phyloP scores from a whole-genome alignment of 2,329 filamentous ascomycete genomes.

The Cladosporium halotolerans region DNA sequence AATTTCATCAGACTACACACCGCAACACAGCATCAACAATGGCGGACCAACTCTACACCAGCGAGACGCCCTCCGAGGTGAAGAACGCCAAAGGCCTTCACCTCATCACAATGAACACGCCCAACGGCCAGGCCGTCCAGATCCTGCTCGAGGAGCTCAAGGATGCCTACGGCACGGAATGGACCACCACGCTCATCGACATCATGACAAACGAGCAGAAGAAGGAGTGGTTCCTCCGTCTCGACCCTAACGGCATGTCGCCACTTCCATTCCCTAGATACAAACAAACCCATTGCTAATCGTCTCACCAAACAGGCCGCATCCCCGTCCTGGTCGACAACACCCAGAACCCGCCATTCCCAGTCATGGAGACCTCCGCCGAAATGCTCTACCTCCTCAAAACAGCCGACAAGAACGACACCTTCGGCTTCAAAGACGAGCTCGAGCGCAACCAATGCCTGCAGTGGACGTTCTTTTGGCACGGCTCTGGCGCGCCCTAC shows the following conservation, averaged over 20 bases:
- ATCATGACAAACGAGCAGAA: conserved; percentile 51
- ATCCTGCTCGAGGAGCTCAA: conserved; percentile 52
- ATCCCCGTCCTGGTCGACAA: conserved; percentile 50
- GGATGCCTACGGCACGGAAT: conserved; percentile 41
- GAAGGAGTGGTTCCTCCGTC: conserved; percentile 48
- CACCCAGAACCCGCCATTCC: conserved; percentile 42
- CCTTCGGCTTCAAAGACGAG: conserved; percentile 48
- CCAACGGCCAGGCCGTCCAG: conserved; percentile 48
- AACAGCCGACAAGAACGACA: conserved; percentile 42
- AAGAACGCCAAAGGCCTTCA: conserved; percentile 47
- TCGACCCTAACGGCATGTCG: conserved; percentile 32
- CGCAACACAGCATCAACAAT: not conserved
- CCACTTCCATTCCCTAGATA: conserved; percentile 6
- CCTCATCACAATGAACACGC: conserved; percentile 46
- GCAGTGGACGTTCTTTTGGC: conserved; percentile 54
- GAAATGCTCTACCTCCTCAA: conserved; percentile 46
- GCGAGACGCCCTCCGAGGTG: conserved; percentile 30
- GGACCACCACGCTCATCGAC: conserved; percentile 44
- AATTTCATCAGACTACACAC: not conserved
- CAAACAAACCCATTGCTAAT: conserved; percentile 3
- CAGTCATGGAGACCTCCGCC: conserved; percentile 49
- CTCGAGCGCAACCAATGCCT: conserved; percentile 44
- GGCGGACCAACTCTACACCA: conserved; percentile 8
- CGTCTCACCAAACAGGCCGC: conserved; percentile 25
- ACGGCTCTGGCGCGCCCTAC: conserved; percentile 37